Percentiles rank a stretch among this genome's conserved stretches.
Conservation (phyloP, 352 stramenopile genomes). For the Achlya hypogyna region DNA sequence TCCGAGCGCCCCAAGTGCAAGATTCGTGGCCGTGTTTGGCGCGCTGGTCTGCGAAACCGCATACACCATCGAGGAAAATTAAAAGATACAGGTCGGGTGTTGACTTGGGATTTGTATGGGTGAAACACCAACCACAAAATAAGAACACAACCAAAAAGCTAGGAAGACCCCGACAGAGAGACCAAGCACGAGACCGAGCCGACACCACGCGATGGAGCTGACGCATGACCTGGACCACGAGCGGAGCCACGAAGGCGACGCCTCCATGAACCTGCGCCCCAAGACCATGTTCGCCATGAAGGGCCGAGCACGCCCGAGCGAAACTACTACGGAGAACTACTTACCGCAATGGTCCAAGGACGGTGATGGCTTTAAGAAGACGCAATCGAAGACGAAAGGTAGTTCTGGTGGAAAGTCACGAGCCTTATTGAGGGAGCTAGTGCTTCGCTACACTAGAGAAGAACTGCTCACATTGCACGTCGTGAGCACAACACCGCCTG, state of each 20-base stretch:
- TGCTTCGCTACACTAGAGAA: constrained; percentile 73
- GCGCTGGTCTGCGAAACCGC: constrained; percentile 6
- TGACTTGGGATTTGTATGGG: constrained; percentile 17
- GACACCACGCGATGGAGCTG: constrained; percentile 9
- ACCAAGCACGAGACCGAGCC: background rate
- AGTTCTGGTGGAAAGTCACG: background rate
- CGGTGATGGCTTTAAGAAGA: constrained; percentile 58
- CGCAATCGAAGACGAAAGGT: constrained; percentile 62
- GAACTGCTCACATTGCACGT: constrained; percentile 69
- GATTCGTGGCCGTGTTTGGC: background rate
- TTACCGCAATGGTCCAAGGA: constrained; percentile 82
- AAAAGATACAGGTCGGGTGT: constrained; percentile 7
- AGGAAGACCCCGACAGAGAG: constrained; percentile 5
- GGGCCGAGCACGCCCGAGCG: constrained; percentile 47
- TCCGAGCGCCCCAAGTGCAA: too few relatives aligned
- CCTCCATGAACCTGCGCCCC: constrained; percentile 36
- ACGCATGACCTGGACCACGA: background rate
- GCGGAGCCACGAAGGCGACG: background rate
- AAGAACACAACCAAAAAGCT: constrained; percentile 14
- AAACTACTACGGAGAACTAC: constrained; percentile 56
- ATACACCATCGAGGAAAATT: background rate
- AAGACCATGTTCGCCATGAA: constrained; percentile 87
- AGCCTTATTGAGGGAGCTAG: constrained; percentile 16
- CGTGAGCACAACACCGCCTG: constrained; percentile 35
- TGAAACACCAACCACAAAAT: constrained; percentile 15